phyloP scores from a whole-genome alignment of 2,329 filamentous ascomycete genomes.

The Fusarium xyrophilum region DNA sequence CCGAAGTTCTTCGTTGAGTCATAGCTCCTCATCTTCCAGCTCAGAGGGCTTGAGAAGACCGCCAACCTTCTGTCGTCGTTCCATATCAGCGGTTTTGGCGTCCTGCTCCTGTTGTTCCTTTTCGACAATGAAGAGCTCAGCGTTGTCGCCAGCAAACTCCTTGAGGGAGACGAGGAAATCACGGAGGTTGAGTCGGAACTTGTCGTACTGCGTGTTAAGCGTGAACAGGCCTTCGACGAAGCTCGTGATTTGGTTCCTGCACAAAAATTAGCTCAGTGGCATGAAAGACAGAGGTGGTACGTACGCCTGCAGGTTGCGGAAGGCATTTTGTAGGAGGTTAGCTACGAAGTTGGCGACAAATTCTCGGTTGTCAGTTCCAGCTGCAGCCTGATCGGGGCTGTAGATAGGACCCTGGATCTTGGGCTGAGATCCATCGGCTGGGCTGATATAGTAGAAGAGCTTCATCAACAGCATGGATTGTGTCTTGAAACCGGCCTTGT shows the following conservation, averaged over 20 bases:
- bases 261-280: conserved; percentile 45
- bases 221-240: conserved; percentile 92
- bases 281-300: conserved; percentile 46
- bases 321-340: conserved; percentile 84
- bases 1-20: conserved; percentile 76
- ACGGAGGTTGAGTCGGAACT: conserved; percentile 93
- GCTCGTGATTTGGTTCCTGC: conserved; percentile 80
- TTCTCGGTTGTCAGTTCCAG: conserved; percentile 86
- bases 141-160: conserved; percentile 95
- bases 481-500: conserved; percentile 99
- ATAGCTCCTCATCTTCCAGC: conserved; percentile 88
- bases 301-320: conserved; percentile 90
- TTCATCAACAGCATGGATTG: conserved; percentile 92
- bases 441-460: conserved; percentile 95
- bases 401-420: conserved; percentile 96
- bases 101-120: conserved; percentile 90
- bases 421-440: conserved; percentile 69
- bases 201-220: conserved; percentile 85
- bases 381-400: conserved; percentile 78
- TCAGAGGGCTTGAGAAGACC: conserved; percentile 98
- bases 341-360: conserved; percentile 90
- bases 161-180: conserved; percentile 98
- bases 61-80: conserved; percentile 92
- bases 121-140: conserved; percentile 91
- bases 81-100: conserved; percentile 85